Evolutionary conservation across 2,329 filamentous ascomycete species (phyloP).

Genomic region (Chalaropsis thielavioides): DNA sequence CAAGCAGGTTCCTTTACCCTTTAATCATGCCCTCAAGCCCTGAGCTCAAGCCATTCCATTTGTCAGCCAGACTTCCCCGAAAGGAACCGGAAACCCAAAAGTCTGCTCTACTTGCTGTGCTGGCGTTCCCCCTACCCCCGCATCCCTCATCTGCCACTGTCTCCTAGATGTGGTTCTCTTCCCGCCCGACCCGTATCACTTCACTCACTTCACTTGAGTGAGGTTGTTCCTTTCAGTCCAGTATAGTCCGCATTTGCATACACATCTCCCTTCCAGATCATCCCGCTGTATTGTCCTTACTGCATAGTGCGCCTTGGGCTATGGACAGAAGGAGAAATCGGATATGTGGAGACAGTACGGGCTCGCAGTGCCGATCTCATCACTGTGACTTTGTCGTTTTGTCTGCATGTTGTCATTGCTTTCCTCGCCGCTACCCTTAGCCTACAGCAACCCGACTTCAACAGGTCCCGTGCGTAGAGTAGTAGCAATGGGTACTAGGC

Average conservation of each 20-base stretch:
- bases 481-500: not conserved
- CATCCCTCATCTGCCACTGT: not conserved
- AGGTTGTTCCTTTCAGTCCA: not conserved
- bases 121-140: not conserved
- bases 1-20: not conserved
- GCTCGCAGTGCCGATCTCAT: not conserved
- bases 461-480: not conserved
- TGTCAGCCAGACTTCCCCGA: not conserved
- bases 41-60: not conserved
- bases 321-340: not conserved
- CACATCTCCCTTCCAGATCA: not conserved
- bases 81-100: not conserved
- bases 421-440: not conserved
- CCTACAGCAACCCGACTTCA: not conserved
- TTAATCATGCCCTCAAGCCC: not conserved
- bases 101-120: not conserved
- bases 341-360: not conserved
- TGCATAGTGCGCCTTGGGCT: not conserved
- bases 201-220: not conserved
- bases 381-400: not conserved
- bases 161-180: not conserved
- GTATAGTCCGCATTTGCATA: not conserved
- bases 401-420: not conserved
- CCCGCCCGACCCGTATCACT: not conserved
- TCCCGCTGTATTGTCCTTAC: not conserved